Conservation (phyloP, 192 early-diverging fungal genomes). For the Podila epicladia region DNA sequence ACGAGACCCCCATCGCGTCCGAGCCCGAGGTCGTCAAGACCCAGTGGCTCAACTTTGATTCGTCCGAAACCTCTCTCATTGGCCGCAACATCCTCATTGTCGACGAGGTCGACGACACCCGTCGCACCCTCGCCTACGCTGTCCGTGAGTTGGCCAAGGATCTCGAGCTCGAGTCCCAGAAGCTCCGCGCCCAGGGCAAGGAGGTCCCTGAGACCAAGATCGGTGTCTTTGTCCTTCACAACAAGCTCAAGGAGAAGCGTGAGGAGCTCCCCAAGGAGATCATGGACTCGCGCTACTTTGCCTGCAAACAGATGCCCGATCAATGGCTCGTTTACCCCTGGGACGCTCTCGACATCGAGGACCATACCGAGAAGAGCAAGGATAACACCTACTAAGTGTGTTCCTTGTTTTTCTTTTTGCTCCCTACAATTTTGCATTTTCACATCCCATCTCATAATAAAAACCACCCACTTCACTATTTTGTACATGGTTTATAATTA, state of each 20-base stretch:
- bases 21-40: slow-evolving; percentile 79
- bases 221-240: slow-evolving; percentile 81
- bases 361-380: slow-evolving; percentile 65
- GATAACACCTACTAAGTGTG: slow-evolving; percentile 36
- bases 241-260: slow-evolving; percentile 80
- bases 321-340: slow-evolving; percentile 81
- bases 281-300: slow-evolving; percentile 67
- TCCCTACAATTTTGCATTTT: no score
- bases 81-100: slow-evolving; percentile 81
- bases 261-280: slow-evolving; percentile 69
- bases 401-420: background rate
- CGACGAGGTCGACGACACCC: slow-evolving; percentile 83
- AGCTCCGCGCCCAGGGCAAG: slow-evolving; percentile 35
- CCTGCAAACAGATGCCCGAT: slow-evolving; percentile 78
- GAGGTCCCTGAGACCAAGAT: slow-evolving; percentile 65
- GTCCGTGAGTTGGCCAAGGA: slow-evolving; percentile 78
- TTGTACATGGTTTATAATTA: no score
- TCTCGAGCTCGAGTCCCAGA: slow-evolving; percentile 61
- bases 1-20: slow-evolving; percentile 50
- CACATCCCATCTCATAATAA: no score
- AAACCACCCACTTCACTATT: no score
- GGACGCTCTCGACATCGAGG: slow-evolving; percentile 77
- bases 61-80: slow-evolving; percentile 68
- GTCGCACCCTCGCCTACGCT: slow-evolving; percentile 77
- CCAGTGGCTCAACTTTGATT: slow-evolving; percentile 84